A percentile compares a stretch with the other conserved stretches of the same genome.
These are phyloP conservation scores for Colletotrichum lentis DNA, from an alignment of 2,329 filamentous ascomycete species.

Conservation along the genomic window DNA sequence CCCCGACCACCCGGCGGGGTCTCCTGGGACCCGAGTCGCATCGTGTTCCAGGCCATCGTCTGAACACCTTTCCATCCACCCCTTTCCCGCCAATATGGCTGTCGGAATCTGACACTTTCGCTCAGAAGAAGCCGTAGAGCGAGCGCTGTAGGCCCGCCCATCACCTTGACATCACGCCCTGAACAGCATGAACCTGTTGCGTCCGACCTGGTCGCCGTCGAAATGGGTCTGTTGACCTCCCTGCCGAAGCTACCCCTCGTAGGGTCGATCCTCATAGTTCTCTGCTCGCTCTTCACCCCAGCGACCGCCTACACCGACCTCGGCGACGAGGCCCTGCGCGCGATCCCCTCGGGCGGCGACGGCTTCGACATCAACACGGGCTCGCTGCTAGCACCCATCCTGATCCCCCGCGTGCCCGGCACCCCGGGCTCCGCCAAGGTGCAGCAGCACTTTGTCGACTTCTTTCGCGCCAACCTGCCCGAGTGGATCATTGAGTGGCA, in stretches of 20 bases:
- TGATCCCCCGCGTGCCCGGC: constrained; percentile 87
- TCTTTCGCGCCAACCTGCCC: constrained; percentile 78
- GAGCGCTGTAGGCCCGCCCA: background rate
- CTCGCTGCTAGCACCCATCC: constrained; percentile 81
- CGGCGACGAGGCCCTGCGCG: constrained; percentile 76
- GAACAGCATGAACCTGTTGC: constrained; percentile 35
- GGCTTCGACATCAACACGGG: constrained; percentile 84
- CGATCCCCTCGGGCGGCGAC: constrained; percentile 73
- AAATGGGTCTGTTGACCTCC: constrained; percentile 36
- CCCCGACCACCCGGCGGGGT: constrained; percentile 30
- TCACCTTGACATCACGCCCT: background rate
- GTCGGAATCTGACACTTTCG: constrained; percentile 16
- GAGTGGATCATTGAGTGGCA: constrained; percentile 84
- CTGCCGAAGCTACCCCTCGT: constrained; percentile 36
- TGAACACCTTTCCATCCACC: constrained; percentile 14
- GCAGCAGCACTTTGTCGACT: constrained; percentile 83
- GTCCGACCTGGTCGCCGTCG: constrained; percentile 20
- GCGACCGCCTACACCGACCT: constrained; percentile 60
- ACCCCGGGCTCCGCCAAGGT: constrained; percentile 77
- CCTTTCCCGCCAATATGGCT: constrained; percentile 19
- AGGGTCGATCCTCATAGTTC: constrained; percentile 36
- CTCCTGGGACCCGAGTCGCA: constrained; percentile 34
- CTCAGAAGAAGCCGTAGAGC: constrained; percentile 24
- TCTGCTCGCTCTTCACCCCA: constrained; percentile 41
- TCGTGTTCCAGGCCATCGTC: constrained; percentile 13